Evolutionary conservation across 805 yeast genomes (phyloP), one percentile per base, ranked within the genome.

Genomic region (Myxozyma monticola): DNA sequence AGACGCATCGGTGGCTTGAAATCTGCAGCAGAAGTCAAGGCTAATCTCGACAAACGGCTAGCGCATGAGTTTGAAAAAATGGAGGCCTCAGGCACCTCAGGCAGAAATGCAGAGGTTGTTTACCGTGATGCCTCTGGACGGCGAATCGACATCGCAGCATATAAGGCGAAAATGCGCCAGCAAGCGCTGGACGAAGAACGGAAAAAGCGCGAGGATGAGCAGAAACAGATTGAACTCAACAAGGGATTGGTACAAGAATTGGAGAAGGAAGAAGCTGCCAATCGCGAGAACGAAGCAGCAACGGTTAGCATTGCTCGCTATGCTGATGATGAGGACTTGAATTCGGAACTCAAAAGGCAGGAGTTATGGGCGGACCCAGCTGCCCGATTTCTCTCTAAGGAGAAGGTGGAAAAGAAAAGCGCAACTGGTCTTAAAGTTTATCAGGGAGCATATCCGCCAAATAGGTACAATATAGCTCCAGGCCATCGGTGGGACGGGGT

Each of bases 401-500:
- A 49, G 3, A 58, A 59, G 26, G 60, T 54, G 43, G 54, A 42
- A 25, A 58, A 34, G 51, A 45, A 22, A 39, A 67, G 65, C 14
- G 36, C 49, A 34, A 66, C 67, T 1, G 88, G 88, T 0, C 65
- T 85, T 37, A 80, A 77, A 38, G 65, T 77, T 1, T 88, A 83
- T 59, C 64, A 68, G 25, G 83, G 83, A 0, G 56, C 73, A 0
- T 78, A 68, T 47, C 80, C 87, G 0, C 78, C 78, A 18, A 90
- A 90, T 63, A 70, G 98, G 49, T 90, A 87, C 66, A 76, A 76
- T 2, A 81, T 90, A 12, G 68, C 70, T 3, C 95, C 96, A 0
- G 96, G 97, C 0, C 72, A 73, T 57, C 72, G 87, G 49, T 90
- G 98, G 98, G 96, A 87, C 66, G 97, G 97, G 0, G 82, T 90